Evolutionary conservation across 106 monocot genomes (phyloP), one percentile per base, ranked within the genome.

Genomic region (Dendrobium catenatum): DNA sequence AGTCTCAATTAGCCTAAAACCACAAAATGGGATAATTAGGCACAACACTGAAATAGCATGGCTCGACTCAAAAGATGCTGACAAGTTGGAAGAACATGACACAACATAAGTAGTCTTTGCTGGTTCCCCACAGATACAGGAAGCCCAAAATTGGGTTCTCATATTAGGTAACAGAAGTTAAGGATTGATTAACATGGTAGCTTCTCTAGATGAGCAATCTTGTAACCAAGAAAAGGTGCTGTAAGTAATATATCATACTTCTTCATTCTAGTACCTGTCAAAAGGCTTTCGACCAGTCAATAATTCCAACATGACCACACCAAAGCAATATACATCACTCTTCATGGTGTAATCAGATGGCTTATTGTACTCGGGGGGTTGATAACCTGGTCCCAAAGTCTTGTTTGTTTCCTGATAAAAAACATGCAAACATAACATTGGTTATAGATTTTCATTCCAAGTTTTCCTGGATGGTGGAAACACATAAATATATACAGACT

Each of bases 261-360:
- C 5, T 43, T 42, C 43, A 41, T 42, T 74, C 8, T 4, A 37
- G 2, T 77, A 77, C 77, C 77, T 77, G 54, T 77, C 77, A 54
- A 77, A 77, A 77, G 77, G 51, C 77, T 77, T 54, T 54, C 77
- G 33, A 31, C 77, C 77, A 8, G 77, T 77, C 16, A 77, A 54
- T 0, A 77, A 51, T 54, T 77, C 77, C 77, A 77, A 41, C 77
- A 77, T 77, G 77, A 77, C 77, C 77, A 77, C 77, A 48, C 77
- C 77, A 77, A 77, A 77, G 77, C 77, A 51, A n/a, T 77, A 77
- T 26, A 54, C 29, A 29, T 77, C 77, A 29, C 54, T 77, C 77
- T 77, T 77, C 51, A 77, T 48, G 29, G 51, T 54, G 31, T 77
- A 77, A 51, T 77, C 27, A 15, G 51, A 48, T 15, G 54, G 54